These are phyloP conservation scores for Leersia perrieri DNA, from an alignment of 176 grass and related monocot genomes.

Conservation along the genomic window DNA sequence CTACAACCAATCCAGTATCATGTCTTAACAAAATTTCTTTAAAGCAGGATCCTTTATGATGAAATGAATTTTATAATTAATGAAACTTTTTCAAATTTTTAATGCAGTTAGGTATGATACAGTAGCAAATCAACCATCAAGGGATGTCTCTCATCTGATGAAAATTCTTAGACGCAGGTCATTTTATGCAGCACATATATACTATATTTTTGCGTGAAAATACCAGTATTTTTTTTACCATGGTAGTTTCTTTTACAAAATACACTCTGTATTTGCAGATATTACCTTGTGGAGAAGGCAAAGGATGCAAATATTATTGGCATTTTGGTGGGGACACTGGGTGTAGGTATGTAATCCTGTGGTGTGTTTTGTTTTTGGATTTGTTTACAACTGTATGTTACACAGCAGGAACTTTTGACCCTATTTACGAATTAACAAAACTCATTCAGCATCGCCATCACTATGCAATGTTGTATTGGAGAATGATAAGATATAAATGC, in stretches of 20 bases:
- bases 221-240: background rate
- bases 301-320: conserved; percentile 97
- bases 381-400: background rate
- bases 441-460: background rate
- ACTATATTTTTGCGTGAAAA: background rate
- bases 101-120: conserved; percentile 84
- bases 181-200: conserved; percentile 1
- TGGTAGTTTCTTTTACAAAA: conserved; percentile 22
- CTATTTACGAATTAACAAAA: background rate
- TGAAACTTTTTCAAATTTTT: conserved; percentile 10
- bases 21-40: conserved; percentile 1
- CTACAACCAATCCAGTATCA: background rate
- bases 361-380: background rate
- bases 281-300: conserved; percentile 98
- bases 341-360: conserved; percentile 62
- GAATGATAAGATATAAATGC: background rate
- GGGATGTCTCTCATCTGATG: conserved; percentile 64
- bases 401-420: background rate
- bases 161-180: conserved; percentile 92
- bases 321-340: conserved; percentile 96
- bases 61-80: conserved; percentile 4
- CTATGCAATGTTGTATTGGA: background rate
- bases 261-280: conserved; percentile 49
- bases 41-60: conserved; percentile 2
- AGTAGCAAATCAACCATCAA: conserved; percentile 51